Evolutionary conservation across 1,284 basidiomycete genomes (phyloP).

Genomic region (Cryptococcus sp.): DNA sequence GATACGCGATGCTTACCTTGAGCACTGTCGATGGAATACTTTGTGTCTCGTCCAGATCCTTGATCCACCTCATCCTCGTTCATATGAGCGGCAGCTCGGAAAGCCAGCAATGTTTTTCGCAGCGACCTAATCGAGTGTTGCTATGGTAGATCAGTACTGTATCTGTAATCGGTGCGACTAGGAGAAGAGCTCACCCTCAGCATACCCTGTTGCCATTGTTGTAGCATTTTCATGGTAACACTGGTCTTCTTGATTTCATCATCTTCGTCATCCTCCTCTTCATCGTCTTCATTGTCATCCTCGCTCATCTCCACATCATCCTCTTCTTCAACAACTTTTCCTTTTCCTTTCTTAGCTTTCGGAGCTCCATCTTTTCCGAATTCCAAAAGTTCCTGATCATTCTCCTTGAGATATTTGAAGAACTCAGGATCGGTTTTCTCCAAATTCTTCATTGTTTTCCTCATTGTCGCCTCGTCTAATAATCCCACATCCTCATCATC

Average conservation of each 20-base stretch:
- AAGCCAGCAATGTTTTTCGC: slow-evolving; percentile 78
- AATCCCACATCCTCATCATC: slow-evolving; percentile 53
- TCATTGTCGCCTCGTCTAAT: slow-evolving; percentile 62
- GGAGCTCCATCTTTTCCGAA: slow-evolving; percentile 51
- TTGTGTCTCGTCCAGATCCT: slow-evolving; percentile 49
- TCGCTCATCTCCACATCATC: slow-evolving; percentile 44
- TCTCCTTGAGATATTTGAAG: slow-evolving; percentile 95
- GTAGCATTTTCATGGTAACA: slow-evolving; percentile 71
- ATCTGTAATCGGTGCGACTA: too few species aligned
- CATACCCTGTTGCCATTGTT: slow-evolving; percentile 84
- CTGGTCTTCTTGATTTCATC: slow-evolving; percentile 41
- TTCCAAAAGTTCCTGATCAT: slow-evolving; percentile 81
- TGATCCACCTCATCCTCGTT: slow-evolving; percentile 72
- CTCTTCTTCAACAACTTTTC: slow-evolving; percentile 46
- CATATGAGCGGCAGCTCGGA: slow-evolving; percentile 81
- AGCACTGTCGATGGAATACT: slow-evolving; percentile 76
- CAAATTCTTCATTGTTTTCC: slow-evolving; percentile 73
- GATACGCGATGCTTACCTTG: slow-evolving; percentile 55
- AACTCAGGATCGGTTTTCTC: slow-evolving; percentile 97
- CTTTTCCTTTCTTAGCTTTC: slow-evolving; percentile 38
- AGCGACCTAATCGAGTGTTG: slow-evolving; percentile 81
- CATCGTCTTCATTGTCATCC: slow-evolving; percentile 52
- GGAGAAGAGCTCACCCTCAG: slow-evolving; percentile 59
- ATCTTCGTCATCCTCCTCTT: slow-evolving; percentile 50
- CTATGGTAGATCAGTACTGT: slow-evolving; percentile 45